Evolutionary conservation across 2,329 filamentous ascomycete species (phyloP).

Genomic region (Thelonectria rubi): DNA sequence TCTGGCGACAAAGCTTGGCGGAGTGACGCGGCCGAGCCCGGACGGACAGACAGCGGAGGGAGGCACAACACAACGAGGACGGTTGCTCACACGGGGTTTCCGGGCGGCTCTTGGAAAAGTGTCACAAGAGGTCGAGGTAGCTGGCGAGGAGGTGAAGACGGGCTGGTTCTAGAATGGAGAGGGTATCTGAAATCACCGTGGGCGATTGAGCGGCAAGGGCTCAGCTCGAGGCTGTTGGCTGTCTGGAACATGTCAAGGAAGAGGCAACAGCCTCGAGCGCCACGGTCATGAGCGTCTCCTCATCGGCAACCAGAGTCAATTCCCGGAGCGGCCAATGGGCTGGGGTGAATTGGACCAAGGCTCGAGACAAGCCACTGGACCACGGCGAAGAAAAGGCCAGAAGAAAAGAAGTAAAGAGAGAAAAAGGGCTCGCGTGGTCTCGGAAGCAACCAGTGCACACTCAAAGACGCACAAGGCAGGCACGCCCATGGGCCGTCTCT

Average conservation of each 20-base stretch:
- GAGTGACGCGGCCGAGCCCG: slow-evolving; percentile 8
- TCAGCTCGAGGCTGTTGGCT: background rate
- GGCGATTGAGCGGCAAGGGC: background rate
- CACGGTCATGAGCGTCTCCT: slow-evolving; percentile 23
- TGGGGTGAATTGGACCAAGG: background rate
- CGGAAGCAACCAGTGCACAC: too few relatives aligned
- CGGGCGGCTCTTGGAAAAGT: slow-evolving; percentile 27
- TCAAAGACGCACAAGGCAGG: too few relatives aligned
- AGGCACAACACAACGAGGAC: slow-evolving; percentile 35
- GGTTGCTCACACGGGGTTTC: slow-evolving; percentile 24
- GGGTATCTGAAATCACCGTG: too few relatives aligned
- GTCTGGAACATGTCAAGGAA: slow-evolving; percentile 15
- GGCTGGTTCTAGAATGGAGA: too few relatives aligned
- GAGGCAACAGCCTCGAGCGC: slow-evolving; percentile 31
- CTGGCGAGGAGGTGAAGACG: too few relatives aligned
- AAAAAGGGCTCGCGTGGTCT: too few relatives aligned
- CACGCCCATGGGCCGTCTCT: background rate
- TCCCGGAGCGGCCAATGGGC: slow-evolving; percentile 11
- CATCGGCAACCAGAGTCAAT: slow-evolving; percentile 4
- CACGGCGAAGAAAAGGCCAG: background rate
- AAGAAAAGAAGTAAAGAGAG: background rate
- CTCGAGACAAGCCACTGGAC: slow-evolving; percentile 2
- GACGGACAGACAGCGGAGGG: slow-evolving; percentile 23
- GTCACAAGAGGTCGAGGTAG: too few relatives aligned
- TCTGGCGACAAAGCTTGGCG: slow-evolving; percentile 1